Base-by-base conservation (phyloP, 2,329 filamentous ascomycete species). In the Colletotrichum shisoi region DNA sequence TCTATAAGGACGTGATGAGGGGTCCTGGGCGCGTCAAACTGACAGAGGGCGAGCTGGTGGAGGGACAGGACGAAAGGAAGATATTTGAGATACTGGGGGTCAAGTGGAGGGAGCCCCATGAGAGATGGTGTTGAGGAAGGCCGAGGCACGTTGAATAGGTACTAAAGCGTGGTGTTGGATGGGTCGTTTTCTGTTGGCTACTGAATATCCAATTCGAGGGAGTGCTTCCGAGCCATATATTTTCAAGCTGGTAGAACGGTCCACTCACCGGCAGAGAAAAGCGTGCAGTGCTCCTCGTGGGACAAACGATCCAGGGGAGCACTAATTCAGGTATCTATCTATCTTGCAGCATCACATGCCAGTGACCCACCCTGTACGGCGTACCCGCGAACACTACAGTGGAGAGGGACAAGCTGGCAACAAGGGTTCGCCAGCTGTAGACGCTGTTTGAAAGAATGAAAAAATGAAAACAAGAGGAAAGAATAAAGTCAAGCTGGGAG, bases 21-120 rank as follows among this genome's bases (percentile, higher is more conserved):
- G 87, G 86, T 0, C 79, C 77, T 37, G 80, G 82, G 1, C 76
- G 89, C 51, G 79, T 81, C 63, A 92, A 88, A 79, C 63, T 91
- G 40, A 90, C 84, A 1, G 85, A 90, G 68, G 92, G 92, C 0
- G 84, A 83, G 61, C 74, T 96, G 72, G 76, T 96, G 0, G 93
- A 96, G 78, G 89, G 90, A 0, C 82, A 82, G 66, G 85, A 91
- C 72, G 93, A 97, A 83, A 89, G 81, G 80, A 87, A 79, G 74
- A 97, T 97, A 44, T 97, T 97, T 76, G 89, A 91, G 78, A 81
- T 89, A 11, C 77, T 97, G 62, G 91, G 90, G 0, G 92, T 97
- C n/a, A 88, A 90, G 48, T 97, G 92, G 91, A 85, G 93, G 72
- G 87, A 89, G 73, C 91, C 92, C 9, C 83, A 88, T 74, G 87